Evolutionary conservation across 169 alveolate genomes (phyloP).

Genomic region (Eimeria praecox): DNA sequence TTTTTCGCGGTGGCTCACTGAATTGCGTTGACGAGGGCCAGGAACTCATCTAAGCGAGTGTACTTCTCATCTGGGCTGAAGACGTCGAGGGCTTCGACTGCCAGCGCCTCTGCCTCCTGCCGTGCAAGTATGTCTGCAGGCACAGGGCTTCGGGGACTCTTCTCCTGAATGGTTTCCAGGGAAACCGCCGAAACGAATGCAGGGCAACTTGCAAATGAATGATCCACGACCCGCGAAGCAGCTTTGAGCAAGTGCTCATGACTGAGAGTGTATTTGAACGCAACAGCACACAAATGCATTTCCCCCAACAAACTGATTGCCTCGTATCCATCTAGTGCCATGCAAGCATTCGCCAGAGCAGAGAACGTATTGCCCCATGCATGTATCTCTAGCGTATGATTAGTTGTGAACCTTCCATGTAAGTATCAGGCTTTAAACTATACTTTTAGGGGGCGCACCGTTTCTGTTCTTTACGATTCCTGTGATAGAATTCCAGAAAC

Average conservation of each 20-base stretch:
- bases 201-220: conserved; percentile 21
- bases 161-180: background rate
- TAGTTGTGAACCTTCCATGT: background rate
- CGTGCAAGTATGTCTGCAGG: background rate
- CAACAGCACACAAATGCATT: background rate
- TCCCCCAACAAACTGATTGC: background rate
- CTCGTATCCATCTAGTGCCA: background rate
- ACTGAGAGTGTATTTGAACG: conserved; percentile 22
- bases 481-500: conserved; percentile 16
- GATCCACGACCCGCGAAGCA: background rate
- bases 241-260: conserved; percentile 8
- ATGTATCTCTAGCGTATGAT: background rate
- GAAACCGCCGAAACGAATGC: background rate
- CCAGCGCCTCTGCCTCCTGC: conserved; percentile 45
- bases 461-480: conserved; percentile 35
- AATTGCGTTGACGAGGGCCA: conserved; percentile 31
- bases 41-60: conserved; percentile 63
- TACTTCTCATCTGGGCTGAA: conserved; percentile 57
- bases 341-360: background rate
- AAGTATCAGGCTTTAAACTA: background rate
- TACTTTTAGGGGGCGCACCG: conserved; percentile 16
- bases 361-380: background rate
- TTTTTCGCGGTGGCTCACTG: conserved; percentile 39
- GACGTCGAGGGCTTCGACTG: conserved; percentile 49
- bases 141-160: background rate